These are phyloP conservation scores for Scalesia atractyloides DNA, from an alignment of 129 eudicot species.

Conservation along the genomic window DNA sequence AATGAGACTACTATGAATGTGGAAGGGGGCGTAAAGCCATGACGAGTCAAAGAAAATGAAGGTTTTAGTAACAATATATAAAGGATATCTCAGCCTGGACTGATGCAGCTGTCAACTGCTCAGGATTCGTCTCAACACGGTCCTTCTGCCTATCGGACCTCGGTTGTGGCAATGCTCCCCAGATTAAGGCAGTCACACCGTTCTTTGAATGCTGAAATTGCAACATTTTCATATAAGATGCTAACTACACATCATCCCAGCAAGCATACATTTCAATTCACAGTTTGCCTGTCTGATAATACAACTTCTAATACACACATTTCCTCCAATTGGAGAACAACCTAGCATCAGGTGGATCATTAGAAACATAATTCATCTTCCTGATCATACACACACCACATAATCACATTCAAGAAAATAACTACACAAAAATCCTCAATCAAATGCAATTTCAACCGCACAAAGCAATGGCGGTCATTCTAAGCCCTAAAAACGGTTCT, in stretches of 20 bases:
- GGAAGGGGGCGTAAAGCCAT: neutral
- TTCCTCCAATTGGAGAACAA: neutral
- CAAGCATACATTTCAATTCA: conserved; percentile 7
- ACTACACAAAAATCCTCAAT: conserved; percentile 1
- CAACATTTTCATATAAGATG: conserved; percentile 19
- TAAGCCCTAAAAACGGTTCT: conserved; percentile 28
- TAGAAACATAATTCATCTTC: conserved; percentile 5
- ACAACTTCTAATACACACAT: neutral
- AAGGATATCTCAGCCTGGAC: conserved; percentile 98
- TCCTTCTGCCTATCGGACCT: conserved; percentile 92
- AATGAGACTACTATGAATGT: neutral
- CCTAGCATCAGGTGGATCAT: neutral
- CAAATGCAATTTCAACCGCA: conserved; percentile 18
- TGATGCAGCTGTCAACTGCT: conserved; percentile 98
- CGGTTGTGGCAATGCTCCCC: conserved; percentile 99
- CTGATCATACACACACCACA: conserved; percentile 17
- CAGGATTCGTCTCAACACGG: conserved; percentile 99
- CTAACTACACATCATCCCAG: neutral
- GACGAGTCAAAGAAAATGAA: neutral
- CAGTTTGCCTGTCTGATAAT: neutral
- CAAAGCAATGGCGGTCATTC: conserved; percentile 19
- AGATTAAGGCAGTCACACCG: conserved; percentile 82
- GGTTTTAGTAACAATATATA: conserved; percentile 1
- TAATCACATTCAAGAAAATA: neutral
- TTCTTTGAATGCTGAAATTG: conserved; percentile 64